Evolutionary conservation across 768 basidiomycete genomes (phyloP), one percentile per base, ranked within the genome.

Genomic region (Chiua virens): DNA sequence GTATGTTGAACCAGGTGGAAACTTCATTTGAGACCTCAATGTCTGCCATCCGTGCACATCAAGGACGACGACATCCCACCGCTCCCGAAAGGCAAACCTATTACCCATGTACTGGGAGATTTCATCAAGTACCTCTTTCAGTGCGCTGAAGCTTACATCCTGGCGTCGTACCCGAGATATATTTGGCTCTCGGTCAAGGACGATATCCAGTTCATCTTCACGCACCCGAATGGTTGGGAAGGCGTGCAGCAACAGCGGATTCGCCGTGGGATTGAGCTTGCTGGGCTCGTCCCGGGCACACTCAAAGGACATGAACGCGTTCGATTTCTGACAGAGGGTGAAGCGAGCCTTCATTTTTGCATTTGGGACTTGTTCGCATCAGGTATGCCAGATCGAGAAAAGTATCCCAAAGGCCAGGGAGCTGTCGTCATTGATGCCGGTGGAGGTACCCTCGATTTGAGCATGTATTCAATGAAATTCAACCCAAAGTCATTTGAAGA

Each of bases 161-260:
- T 60, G 15, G 75, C 79, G 15, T 68, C 71, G 0, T 73, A 78
- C 37, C 62, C 68, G 0, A 35, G 41, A 1, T 79, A 80, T 4
- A 57, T 79, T 1, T 81, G 79, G 80, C 45, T 50, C 0, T 73
- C 71, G 0, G 52, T 81, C 17, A 65, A 75, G 49, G 51, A 68
- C 14, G 58, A 50, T 1, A 76, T 79, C 21, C 71, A 79, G 23
- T 79, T 78, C 50, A 68, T 85, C 3, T 71, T 85, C 5, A 74
- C 75, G 1, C 82, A 84, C 56, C 83, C 83, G 1, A 85, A 85
- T 49, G 82, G 80, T 0, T 85, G 83, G 83, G 82, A 78, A 50
- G 78, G 79, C 1, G 59, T 59, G 0, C 83, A 86, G 56, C 84
- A 84, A 45, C 64, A 65, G 22, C 66, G 73, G 51, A 79, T 84